phyloP scores from a whole-genome alignment of 495 filamentous ascomycete genomes.

The Poronia punctata region DNA sequence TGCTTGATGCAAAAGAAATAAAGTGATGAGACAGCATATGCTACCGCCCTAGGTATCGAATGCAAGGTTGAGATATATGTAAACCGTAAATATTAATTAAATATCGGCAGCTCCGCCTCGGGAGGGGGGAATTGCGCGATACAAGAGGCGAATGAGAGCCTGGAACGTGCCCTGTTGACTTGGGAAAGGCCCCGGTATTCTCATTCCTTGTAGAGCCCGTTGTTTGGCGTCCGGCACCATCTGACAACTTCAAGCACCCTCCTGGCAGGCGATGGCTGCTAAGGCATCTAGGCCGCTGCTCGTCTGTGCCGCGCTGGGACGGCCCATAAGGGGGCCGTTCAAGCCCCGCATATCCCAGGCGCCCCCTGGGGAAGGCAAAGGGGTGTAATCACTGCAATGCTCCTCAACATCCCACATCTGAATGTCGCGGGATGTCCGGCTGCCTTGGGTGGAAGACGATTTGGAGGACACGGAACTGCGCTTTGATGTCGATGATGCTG shows the following conservation, averaged over 20 bases:
- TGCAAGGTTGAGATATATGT: conserved; percentile 18
- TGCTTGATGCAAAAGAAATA: conserved; percentile 14
- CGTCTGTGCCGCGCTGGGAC: conserved; percentile 24
- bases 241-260: conserved; percentile 20
- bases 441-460: conserved; percentile 18
- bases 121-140: too few relatives aligned
- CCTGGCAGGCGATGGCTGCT: conserved; percentile 34
- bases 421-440: conserved; percentile 16
- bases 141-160: too few relatives aligned
- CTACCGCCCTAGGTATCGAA: conserved; percentile 27
- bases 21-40: conserved; percentile 25
- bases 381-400: conserved; percentile 14
- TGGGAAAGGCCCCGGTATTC: too few relatives aligned
- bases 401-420: conserved; percentile 27
- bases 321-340: conserved; percentile 30
- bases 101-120: conserved; percentile 19
- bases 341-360: conserved; percentile 39
- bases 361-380: conserved; percentile 26
- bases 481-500: conserved; percentile 26
- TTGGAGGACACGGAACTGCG: conserved; percentile 26
- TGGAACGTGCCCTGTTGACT: too few relatives aligned
- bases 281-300: conserved; percentile 37
- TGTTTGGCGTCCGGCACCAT: too few relatives aligned
- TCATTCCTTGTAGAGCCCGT: conserved; percentile 3
- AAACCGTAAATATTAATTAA: conserved; percentile 8